A percentile compares a stretch with the other conserved stretches of the same genome.
Evolutionary conservation across 208 protist genomes (phyloP).

Genomic region (Leishmania turanica): DNA sequence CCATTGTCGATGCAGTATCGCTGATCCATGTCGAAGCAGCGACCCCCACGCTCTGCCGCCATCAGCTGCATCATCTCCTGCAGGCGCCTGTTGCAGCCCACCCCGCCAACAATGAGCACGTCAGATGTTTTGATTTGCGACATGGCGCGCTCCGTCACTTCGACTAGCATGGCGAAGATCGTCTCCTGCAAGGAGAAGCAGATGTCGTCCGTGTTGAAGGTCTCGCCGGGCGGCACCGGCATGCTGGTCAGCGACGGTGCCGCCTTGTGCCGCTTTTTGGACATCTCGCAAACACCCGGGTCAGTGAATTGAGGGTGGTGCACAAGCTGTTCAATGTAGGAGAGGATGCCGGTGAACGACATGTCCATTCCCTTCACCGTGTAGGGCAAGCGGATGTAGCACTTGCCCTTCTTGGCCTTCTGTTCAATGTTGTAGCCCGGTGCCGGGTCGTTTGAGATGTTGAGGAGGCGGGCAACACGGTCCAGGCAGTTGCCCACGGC

Average conservation of each 20-base stretch:
- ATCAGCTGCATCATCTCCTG: slow-evolving; percentile 97
- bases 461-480: slow-evolving; percentile 95
- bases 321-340: slow-evolving; percentile 83
- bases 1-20: slow-evolving; percentile 99
- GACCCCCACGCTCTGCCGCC: slow-evolving; percentile 89
- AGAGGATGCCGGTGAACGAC: slow-evolving; percentile 96
- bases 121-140: slow-evolving; percentile 95
- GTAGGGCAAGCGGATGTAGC: slow-evolving; percentile 97
- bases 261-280: slow-evolving; percentile 32
- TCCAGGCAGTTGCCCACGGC: slow-evolving; percentile 99
- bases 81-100: slow-evolving; percentile 98
- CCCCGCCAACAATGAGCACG: slow-evolving; percentile 99
- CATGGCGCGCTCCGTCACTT: slow-evolving; percentile 99
- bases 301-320: slow-evolving; percentile 70
- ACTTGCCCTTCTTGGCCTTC: slow-evolving; percentile 79
- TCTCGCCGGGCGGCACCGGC: slow-evolving; percentile 49
- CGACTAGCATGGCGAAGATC: slow-evolving; percentile 99
- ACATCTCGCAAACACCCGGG: slow-evolving; percentile 30
- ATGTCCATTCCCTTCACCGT: slow-evolving; percentile 98
- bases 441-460: slow-evolving; percentile 98
- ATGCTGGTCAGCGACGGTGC: slow-evolving; percentile 25
- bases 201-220: slow-evolving; percentile 95
- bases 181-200: slow-evolving; percentile 99
- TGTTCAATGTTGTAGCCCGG: slow-evolving; percentile 99
- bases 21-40: slow-evolving; percentile 95